Conservation (phyloP, 1,284 basidiomycete species). For the Marasmius sp. region DNA sequence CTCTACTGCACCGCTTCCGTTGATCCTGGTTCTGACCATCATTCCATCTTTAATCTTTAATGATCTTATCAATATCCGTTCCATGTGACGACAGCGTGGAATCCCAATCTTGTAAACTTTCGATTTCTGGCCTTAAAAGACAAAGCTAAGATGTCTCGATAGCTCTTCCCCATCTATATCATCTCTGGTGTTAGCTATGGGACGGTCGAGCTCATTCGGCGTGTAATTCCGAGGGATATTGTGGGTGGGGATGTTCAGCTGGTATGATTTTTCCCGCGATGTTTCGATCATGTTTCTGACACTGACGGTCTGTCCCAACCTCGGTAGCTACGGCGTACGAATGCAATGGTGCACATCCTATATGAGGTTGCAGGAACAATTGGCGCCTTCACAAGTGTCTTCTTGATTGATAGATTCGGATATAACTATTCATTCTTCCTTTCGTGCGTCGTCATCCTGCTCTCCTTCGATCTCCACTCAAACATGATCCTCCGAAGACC, state of each 20-base stretch:
- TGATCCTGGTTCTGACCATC: no score
- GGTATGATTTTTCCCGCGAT: constrained; percentile 12
- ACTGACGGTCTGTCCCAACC: not conserved
- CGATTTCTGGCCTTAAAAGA: not conserved
- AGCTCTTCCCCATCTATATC: constrained; percentile 34
- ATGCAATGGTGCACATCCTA: constrained; percentile 22
- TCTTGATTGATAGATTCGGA: constrained; percentile 29
- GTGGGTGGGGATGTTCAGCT: constrained; percentile 30
- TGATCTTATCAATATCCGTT: not conserved
- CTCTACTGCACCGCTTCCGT: no score
- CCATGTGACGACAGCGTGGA: constrained; percentile 17
- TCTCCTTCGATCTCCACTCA: constrained; percentile 14
- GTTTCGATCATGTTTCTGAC: no score
- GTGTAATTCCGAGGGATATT: constrained; percentile 33
- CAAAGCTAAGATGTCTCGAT: not conserved
- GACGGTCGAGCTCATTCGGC: constrained; percentile 33
- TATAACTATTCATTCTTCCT: constrained; percentile 35
- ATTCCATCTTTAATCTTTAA: not conserved
- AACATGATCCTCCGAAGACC: constrained; percentile 15
- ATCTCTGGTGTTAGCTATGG: constrained; percentile 29
- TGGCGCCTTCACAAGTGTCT: constrained; percentile 28
- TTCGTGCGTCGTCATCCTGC: constrained; percentile 7
- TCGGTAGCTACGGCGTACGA: constrained; percentile 10
- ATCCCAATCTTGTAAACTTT: constrained; percentile 25
- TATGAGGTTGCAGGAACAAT: constrained; percentile 30